A percentile compares a stretch with the other conserved stretches of the same genome.
Conservation (phyloP, 352 stramenopile species). For the Phytophthora sp. region DNA sequence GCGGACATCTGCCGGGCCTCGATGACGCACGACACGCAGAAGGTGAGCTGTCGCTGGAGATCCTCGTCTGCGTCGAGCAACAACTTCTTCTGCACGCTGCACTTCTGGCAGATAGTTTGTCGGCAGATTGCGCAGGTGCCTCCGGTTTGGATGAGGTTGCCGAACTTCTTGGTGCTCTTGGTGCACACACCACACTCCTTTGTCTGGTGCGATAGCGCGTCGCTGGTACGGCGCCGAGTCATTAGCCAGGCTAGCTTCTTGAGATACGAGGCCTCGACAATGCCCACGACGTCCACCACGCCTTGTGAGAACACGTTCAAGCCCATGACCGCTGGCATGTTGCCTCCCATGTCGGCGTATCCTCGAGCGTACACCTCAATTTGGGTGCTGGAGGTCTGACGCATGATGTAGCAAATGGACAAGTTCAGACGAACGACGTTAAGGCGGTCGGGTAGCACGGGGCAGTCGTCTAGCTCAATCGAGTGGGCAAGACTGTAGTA, state of each 20-base stretch:
- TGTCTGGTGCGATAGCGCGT: not conserved
- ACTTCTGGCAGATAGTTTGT: conserved; percentile 51
- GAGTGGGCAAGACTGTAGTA: conserved; percentile 61
- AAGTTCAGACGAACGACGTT: conserved; percentile 52
- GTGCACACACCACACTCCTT: conserved; percentile 44
- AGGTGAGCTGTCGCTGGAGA: conserved; percentile 43
- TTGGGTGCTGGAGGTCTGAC: conserved; percentile 37
- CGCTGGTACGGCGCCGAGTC: conserved; percentile 12
- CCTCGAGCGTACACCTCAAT: conserved; percentile 58
- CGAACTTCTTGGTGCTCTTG: conserved; percentile 41
- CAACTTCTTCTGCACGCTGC: conserved; percentile 57
- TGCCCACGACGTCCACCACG: conserved; percentile 35
- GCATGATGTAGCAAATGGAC: conserved; percentile 60
- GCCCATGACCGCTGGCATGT: conserved; percentile 33
- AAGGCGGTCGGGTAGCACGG: conserved; percentile 22
- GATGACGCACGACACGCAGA: conserved; percentile 59
- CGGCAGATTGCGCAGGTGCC: conserved; percentile 48
- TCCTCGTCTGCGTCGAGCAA: conserved; percentile 40
- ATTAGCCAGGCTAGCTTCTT: conserved; percentile 59
- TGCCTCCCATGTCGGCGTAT: conserved; percentile 49
- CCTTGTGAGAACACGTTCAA: conserved; percentile 40
- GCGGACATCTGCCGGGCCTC: conserved; percentile 41
- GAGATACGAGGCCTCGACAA: conserved; percentile 58
- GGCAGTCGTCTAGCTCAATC: conserved; percentile 40
- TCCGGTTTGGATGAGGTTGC: conserved; percentile 35